Evolutionary conservation across 495 filamentous ascomycete species (phyloP).

Genomic region (Apiosordaria backusii): DNA sequence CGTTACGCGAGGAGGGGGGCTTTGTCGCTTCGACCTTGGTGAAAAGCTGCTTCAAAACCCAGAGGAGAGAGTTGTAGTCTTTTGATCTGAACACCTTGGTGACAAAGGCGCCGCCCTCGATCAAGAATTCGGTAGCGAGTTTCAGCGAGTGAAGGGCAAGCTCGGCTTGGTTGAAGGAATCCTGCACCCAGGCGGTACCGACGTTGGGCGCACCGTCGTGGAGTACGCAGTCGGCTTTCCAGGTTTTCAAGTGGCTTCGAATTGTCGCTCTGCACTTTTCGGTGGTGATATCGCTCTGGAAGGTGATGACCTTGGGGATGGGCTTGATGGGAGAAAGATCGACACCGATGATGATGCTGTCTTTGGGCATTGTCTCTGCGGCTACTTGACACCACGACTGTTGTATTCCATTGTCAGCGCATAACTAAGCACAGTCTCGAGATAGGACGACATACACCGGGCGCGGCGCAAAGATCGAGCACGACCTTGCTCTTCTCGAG

Average conservation of each 20-base stretch:
- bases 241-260: slow-evolving; percentile 84
- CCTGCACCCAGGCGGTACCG: slow-evolving; percentile 96
- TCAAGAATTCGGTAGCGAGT: slow-evolving; percentile 88
- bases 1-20: slow-evolving; percentile 90
- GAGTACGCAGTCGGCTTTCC: slow-evolving; percentile 96
- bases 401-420: slow-evolving; percentile 26
- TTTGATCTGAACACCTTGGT: slow-evolving; percentile 98
- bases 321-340: slow-evolving; percentile 95
- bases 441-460: slow-evolving; percentile 62
- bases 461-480: slow-evolving; percentile 95
- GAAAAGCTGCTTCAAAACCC: slow-evolving; percentile 98
- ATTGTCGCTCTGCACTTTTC: slow-evolving; percentile 96
- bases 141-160: slow-evolving; percentile 88
- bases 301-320: slow-evolving; percentile 87
- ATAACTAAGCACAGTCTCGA: neutral
- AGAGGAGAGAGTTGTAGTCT: slow-evolving; percentile 92
- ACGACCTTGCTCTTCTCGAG: slow-evolving; percentile 93
- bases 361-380: slow-evolving; percentile 87
- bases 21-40: slow-evolving; percentile 93
- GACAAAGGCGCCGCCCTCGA: slow-evolving; percentile 88
- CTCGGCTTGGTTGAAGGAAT: slow-evolving; percentile 96
- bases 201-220: slow-evolving; percentile 99
- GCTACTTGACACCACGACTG: slow-evolving; percentile 99
- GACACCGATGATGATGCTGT: slow-evolving; percentile 89
- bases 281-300: slow-evolving; percentile 97